Evolutionary conservation across 371 early-diverging fungal species (phyloP).

Genomic region (Mucor piriformis): DNA sequence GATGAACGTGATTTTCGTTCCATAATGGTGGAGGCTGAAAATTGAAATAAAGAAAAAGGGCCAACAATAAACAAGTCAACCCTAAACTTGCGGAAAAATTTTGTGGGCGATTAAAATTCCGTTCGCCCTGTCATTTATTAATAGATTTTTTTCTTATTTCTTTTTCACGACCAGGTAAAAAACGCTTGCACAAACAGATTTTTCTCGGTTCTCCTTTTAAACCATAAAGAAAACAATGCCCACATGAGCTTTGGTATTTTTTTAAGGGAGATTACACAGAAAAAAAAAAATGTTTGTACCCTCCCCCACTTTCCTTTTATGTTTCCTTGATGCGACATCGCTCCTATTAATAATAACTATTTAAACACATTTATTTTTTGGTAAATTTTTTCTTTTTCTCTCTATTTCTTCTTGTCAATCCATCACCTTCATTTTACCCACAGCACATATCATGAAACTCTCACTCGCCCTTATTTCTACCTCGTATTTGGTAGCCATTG

Average conservation of each 20-base stretch:
- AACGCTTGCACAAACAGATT: conserved; percentile 6
- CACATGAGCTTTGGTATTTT: conserved; percentile 11
- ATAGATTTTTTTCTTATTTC: not conserved
- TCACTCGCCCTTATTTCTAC: conserved; percentile 26
- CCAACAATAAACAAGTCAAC: not conserved
- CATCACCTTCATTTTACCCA: conserved; percentile 8
- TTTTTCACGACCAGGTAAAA: not conserved
- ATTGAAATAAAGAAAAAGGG: not conserved
- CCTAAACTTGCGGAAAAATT: not conserved
- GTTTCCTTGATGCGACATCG: conserved; percentile 8
- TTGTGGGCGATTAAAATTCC: not conserved
- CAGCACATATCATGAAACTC: conserved; percentile 22
- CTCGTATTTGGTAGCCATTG: conserved; percentile 24
- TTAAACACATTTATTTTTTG: not conserved
- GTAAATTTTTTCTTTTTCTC: conserved; percentile 1
- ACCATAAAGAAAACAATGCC: conserved; percentile 1
- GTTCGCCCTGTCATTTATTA: too few species aligned
- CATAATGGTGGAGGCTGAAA: conserved; percentile 16
- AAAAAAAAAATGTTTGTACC: not conserved
- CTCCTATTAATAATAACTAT: conserved; percentile 20
- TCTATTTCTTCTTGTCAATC: conserved; percentile 4
- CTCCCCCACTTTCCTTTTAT: not conserved
- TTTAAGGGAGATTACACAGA: conserved; percentile 1
- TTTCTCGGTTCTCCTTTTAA: conserved; percentile 19
- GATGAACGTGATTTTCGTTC: conserved; percentile 52